Conservation (phyloP, 805 yeast genomes). For the Alloascoidea hylecoeti region DNA sequence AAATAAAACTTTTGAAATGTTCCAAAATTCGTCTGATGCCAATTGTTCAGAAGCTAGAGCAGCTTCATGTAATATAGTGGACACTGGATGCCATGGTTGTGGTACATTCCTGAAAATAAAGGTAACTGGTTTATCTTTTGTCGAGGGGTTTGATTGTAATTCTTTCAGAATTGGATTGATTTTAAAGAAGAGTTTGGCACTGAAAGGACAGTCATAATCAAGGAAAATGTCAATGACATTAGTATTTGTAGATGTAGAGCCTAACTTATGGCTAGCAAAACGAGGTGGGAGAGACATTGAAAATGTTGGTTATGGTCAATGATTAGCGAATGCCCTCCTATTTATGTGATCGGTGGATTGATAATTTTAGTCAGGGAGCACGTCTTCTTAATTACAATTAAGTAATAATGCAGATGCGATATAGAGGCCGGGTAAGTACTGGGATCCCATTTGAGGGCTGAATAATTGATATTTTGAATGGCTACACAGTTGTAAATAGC, state of each 20-base stretch:
- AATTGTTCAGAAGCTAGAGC: conserved; percentile 44
- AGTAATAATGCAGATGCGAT: too few relatives aligned
- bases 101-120: conserved; percentile 57
- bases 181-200: conserved; percentile 47
- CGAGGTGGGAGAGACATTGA: not conserved
- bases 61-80: conserved; percentile 56
- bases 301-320: not conserved
- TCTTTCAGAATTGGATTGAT: conserved; percentile 32
- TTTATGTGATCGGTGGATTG: too few relatives aligned
- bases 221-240: conserved; percentile 46
- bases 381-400: too few relatives aligned
- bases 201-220: conserved; percentile 71
- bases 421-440: too few relatives aligned
- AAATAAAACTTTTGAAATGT: conserved; percentile 41
- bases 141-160: conserved; percentile 36
- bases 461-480: too few relatives aligned
- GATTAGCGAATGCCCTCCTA: not conserved
- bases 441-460: too few relatives aligned
- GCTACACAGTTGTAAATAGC: too few relatives aligned
- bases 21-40: conserved; percentile 41
- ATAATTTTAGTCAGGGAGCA: too few relatives aligned
- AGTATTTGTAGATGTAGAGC: not conserved
- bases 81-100: conserved; percentile 89
- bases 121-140: conserved; percentile 20
- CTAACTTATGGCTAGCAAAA: not conserved